These are phyloP conservation scores for Moringa oleifera DNA, from an alignment of 345 rosid species.

Conservation along the genomic window DNA sequence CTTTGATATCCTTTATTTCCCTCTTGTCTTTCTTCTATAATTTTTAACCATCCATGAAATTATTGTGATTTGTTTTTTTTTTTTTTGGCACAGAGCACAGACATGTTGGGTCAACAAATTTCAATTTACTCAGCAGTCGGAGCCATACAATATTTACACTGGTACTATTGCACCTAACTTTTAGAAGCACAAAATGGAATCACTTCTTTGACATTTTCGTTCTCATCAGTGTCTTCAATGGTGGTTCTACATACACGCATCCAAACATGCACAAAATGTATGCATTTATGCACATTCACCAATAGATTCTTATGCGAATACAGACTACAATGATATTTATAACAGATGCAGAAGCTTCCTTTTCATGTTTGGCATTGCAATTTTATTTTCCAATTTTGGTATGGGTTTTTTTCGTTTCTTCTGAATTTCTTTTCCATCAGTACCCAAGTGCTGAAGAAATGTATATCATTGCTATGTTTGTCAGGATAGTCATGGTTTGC, in stretches of 20 bases:
- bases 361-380: too few relatives aligned
- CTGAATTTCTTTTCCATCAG: too few relatives aligned
- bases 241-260: neutral
- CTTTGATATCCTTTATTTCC: too few relatives aligned
- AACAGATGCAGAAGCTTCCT: too few relatives aligned
- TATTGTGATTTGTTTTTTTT: constrained; percentile 14
- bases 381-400: too few relatives aligned
- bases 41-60: too few relatives aligned
- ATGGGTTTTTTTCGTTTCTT: too few relatives aligned
- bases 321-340: too few relatives aligned
- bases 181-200: constrained; percentile 6
- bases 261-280: neutral
- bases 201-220: constrained; percentile 14
- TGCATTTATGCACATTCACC: too few relatives aligned
- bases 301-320: neutral
- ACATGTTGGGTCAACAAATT: constrained; percentile 97
- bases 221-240: constrained; percentile 9
- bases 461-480: too few relatives aligned
- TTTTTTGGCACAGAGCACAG: constrained; percentile 75
- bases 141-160: constrained; percentile 99
- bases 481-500: too few relatives aligned
- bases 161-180: constrained; percentile 43
- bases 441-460: too few relatives aligned
- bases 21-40: neutral
- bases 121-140: constrained; percentile 96